Base-by-base conservation (phyloP, 2,329 filamentous ascomycete genomes). In the Tolypocladium sp. region DNA sequence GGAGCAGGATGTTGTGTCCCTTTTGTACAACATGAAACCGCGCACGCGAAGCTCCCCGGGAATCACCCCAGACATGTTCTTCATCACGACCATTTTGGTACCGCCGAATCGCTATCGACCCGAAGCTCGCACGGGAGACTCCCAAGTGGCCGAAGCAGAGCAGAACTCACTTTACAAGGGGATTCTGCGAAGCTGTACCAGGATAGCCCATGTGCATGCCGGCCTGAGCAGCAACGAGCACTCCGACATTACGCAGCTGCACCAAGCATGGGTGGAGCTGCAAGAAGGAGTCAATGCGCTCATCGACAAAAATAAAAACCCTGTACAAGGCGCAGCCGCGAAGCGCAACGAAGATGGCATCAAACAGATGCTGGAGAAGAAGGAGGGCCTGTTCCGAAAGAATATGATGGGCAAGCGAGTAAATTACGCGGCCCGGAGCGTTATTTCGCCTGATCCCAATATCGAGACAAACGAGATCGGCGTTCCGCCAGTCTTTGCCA, bases 321-420 rank as follows among this genome's bases (percentile, higher is more conserved):
- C 91, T 2, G 81, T 91, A 4, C 86, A 89, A 63, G 91, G 91
- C 57, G 81, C 85, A 22, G 90, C 91, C 35, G 90, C 86, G 20
- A 87, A 88, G 68, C 82, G 87, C 59, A 89, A 91, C 57, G 90
- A 95, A 62, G 92, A 96, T 63, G 94, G 94, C 66, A 96, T 99
- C 76, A 99, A 99, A 76, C 94, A 99, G 71, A 89, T 92, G 70
- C 82, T 99, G 35, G 94, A 99, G 76, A 99, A 99, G 81, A 99
- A 99, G 76, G 94, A 99, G 70, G 94, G 94, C 64, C 81, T 99
- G 38, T 99, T 99, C 80, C 83, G 94, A 68, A 97, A 96, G 79
- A 97, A 99, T 75, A 97, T 99, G 94, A 99, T 99, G 94, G 94
- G 94, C 62, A 99, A 99, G 80, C 91, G 94, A 79, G 94, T 99